Evolutionary conservation across 352 stramenopile species (phyloP).

Genomic region (Globisporangium emineosum): DNA sequence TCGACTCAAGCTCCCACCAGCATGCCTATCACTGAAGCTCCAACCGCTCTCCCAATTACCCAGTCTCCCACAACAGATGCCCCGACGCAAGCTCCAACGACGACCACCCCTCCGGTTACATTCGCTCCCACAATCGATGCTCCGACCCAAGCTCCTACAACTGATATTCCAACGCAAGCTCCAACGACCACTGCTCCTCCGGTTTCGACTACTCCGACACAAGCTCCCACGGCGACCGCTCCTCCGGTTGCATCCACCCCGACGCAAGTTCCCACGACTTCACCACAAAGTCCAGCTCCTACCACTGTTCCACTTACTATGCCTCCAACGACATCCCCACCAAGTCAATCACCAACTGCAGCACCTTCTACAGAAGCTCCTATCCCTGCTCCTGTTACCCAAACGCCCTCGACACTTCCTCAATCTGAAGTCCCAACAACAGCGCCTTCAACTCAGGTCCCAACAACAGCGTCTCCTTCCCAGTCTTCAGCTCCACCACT

Average conservation of each 20-base stretch:
- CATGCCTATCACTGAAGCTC: no score
- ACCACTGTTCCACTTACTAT: not conserved
- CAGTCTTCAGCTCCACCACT: not conserved
- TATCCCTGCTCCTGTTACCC: not conserved
- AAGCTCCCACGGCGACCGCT: not conserved
- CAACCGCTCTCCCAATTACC: no score
- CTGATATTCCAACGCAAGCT: not conserved
- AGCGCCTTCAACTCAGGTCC: not conserved
- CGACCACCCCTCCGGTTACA: no score
- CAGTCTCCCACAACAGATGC: no score
- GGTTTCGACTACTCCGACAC: no score
- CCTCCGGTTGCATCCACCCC: no score
- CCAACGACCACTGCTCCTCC: constrained; percentile 7
- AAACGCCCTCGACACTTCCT: not conserved
- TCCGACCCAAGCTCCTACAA: not conserved
- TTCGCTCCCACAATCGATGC: no score
- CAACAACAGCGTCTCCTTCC: not conserved
- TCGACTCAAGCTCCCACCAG: not conserved
- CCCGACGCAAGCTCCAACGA: no score
- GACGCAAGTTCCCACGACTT: not conserved
- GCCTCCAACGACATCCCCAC: not conserved
- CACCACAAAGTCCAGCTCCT: not conserved
- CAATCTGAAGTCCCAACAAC: constrained; percentile 1
- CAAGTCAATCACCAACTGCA: not conserved
- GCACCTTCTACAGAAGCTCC: not conserved